phyloP scores from a whole-genome alignment of 208 protist species.

The Wallacemonas rigidus region DNA sequence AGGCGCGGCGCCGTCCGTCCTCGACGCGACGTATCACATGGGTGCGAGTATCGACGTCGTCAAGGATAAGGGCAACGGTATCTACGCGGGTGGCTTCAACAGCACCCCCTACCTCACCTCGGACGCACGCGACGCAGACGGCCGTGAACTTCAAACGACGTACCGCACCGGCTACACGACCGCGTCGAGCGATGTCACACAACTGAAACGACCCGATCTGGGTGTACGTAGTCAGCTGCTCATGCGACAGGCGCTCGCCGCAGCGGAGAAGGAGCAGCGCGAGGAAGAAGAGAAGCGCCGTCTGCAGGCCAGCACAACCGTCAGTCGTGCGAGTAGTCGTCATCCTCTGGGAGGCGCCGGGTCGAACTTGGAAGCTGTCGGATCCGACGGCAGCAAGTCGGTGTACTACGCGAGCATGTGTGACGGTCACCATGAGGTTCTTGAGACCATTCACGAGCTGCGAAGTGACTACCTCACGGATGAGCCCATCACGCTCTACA shows the following conservation, averaged over 20 bases:
- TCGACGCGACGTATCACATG: constrained; percentile 14
- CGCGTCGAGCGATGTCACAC: constrained; percentile 50
- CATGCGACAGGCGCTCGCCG: constrained; percentile 54
- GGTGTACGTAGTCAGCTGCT: constrained; percentile 73
- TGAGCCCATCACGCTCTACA: constrained; percentile 86
- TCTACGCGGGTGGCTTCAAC: constrained; percentile 64
- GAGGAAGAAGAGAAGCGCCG: constrained; percentile 20
- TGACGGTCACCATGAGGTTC: constrained; percentile 43
- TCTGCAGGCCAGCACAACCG: constrained; percentile 17
- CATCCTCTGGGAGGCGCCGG: constrained; percentile 17
- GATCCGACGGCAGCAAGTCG: constrained; percentile 21
- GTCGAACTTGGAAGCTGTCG: constrained; percentile 23
- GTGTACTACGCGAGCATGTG: constrained; percentile 53
- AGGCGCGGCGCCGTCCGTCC: constrained; percentile 8
- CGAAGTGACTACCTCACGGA: constrained; percentile 71
- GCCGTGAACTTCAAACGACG: constrained; percentile 59
- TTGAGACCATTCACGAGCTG: constrained; percentile 61
- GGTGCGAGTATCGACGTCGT: constrained; percentile 52
- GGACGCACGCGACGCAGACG: constrained; percentile 48
- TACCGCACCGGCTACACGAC: constrained; percentile 74
- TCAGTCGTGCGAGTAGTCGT: background rate
- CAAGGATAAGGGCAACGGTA: constrained; percentile 42
- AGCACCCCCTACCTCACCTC: constrained; percentile 79
- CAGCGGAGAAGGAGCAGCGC: constrained; percentile 47
- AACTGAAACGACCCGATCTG: constrained; percentile 52